These are phyloP conservation scores for Anthracocystis panici-leucophaei DNA, from an alignment of 1,284 basidiomycete genomes.

Conservation along the genomic window DNA sequence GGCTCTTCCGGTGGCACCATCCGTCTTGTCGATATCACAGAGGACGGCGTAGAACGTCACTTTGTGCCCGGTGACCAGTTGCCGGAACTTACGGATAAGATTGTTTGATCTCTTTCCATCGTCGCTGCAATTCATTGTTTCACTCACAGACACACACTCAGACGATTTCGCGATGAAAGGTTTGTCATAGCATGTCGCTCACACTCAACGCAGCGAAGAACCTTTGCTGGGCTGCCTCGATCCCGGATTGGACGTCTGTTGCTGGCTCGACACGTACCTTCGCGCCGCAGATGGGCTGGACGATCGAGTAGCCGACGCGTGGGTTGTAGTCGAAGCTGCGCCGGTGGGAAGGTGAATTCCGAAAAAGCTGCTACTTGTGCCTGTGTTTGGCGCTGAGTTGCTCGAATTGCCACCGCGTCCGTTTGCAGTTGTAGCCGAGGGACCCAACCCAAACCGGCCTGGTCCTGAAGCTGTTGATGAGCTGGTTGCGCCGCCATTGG, in stretches of 20 bases:
- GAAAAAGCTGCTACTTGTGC: conserved; percentile 46
- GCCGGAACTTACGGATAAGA: conserved; percentile 57
- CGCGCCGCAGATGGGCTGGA: conserved; percentile 34
- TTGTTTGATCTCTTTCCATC: conserved; percentile 43
- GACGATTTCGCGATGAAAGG: background rate
- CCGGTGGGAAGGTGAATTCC: conserved; percentile 41
- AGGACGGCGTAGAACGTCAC: conserved; percentile 87
- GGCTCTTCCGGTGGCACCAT: conserved; percentile 98
- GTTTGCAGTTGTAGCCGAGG: conserved; percentile 9
- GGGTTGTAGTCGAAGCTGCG: conserved; percentile 5
- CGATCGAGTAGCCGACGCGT: conserved; percentile 4
- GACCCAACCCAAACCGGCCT: conserved; percentile 33
- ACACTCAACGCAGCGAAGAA: conserved; percentile 28
- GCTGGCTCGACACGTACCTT: conserved; percentile 16
- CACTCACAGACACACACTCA: background rate
- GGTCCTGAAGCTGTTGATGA: conserved; percentile 11
- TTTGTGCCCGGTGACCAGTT: conserved; percentile 85
- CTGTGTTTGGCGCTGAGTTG: conserved; percentile 15
- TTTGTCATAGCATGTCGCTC: background rate
- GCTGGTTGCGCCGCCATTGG: background rate
- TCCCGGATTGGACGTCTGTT: conserved; percentile 23
- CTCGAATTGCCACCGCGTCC: background rate
- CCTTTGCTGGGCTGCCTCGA: conserved; percentile 42
- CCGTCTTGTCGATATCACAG: conserved; percentile 94
- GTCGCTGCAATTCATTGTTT: background rate